Conservation (phyloP, 257 asterid species). For the Ehretia macrophylla region DNA sequence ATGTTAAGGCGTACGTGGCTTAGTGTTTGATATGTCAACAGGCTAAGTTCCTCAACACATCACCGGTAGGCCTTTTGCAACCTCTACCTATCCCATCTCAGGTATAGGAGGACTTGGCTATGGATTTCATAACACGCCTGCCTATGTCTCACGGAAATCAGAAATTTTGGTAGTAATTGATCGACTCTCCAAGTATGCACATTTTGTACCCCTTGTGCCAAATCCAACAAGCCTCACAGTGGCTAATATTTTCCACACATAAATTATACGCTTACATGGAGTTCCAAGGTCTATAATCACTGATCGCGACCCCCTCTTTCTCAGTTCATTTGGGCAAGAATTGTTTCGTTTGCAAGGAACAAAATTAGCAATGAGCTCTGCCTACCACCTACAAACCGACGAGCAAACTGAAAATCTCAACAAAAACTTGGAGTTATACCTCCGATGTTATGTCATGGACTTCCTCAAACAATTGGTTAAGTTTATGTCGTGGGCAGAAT, state of each 20-base stretch:
- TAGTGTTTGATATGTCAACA: no score
- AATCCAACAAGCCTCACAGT: background rate
- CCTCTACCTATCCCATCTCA: no score
- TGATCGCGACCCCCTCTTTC: constrained; percentile 1
- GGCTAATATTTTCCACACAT: no score
- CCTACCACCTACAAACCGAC: constrained; percentile 12
- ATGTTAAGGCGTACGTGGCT: no score
- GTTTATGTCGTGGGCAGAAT: background rate
- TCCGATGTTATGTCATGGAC: background rate
- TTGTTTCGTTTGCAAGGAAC: background rate
- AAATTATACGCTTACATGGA: background rate
- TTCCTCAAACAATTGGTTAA: background rate
- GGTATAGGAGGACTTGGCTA: no score
- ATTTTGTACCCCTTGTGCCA: background rate
- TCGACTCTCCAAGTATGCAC: background rate
- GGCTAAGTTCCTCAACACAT: no score
- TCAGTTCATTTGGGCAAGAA: background rate
- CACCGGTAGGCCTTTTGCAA: no score
- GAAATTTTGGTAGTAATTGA: background rate
- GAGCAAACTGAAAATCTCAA: background rate
- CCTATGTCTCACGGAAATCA: background rate
- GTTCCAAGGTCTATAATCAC: background rate
- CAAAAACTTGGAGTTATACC: background rate
- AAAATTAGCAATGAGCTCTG: background rate
- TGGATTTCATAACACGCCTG: background rate